Evolutionary conservation across 1,284 basidiomycete species (phyloP).

Genomic region (Gomphus bonarii): DNA sequence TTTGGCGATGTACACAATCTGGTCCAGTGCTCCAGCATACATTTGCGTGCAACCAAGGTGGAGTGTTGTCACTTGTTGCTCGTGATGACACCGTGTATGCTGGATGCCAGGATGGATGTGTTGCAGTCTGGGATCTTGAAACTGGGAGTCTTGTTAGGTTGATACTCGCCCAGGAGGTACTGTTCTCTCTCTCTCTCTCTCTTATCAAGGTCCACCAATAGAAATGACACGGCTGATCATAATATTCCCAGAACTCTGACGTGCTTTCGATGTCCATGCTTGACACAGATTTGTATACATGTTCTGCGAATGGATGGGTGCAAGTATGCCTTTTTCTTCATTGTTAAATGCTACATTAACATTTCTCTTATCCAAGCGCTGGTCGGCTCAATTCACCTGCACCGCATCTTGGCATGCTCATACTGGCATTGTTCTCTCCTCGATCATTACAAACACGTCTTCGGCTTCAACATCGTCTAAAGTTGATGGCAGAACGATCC

Average conservation of each 20-base stretch:
- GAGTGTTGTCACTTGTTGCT: slow-evolving; percentile 71
- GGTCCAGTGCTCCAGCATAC: slow-evolving; percentile 44
- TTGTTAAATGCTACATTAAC: background rate
- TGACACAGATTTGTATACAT: slow-evolving; percentile 71
- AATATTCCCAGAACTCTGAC: slow-evolving; percentile 48
- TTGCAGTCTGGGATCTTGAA: slow-evolving; percentile 88
- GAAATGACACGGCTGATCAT: background rate
- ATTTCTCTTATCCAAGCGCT: slow-evolving; percentile 36
- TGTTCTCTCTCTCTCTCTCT: background rate
- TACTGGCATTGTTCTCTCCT: slow-evolving; percentile 73
- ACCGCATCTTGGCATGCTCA: slow-evolving; percentile 77
- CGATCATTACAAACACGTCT: slow-evolving; percentile 35
- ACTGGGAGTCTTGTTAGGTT: slow-evolving; percentile 79
- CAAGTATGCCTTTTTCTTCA: slow-evolving; percentile 35
- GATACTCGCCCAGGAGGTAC: slow-evolving; percentile 75
- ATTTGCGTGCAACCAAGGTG: slow-evolving; percentile 56
- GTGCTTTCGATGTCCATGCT: slow-evolving; percentile 72
- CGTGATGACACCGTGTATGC: slow-evolving; percentile 80
- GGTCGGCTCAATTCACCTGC: slow-evolving; percentile 76
- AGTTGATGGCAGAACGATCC: slow-evolving; percentile 4
- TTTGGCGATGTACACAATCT: slow-evolving; percentile 59
- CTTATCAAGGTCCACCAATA: background rate
- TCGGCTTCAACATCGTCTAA: background rate
- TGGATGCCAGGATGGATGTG: slow-evolving; percentile 88
- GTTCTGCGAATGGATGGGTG: slow-evolving; percentile 74